Conservation (phyloP, 108 stramenopile genomes). For the Aurantiochytrium sp. region DNA sequence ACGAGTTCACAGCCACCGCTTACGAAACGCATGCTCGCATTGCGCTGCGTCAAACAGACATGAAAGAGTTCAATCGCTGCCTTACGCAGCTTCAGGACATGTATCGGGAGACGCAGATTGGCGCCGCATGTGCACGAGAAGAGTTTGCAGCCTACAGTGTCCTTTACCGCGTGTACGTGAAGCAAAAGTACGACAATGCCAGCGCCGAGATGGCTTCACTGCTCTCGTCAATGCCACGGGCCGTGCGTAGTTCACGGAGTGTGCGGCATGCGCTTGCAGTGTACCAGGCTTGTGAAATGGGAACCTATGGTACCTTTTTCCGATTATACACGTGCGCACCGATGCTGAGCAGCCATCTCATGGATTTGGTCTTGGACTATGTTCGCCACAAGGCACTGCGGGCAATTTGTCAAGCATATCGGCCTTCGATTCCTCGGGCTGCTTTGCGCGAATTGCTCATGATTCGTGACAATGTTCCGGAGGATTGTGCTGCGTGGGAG, state of each 20-base stretch:
- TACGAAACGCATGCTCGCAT: conserved; percentile 91
- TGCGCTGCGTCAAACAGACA: conserved; percentile 73
- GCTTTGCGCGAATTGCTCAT: background rate
- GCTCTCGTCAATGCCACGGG: background rate
- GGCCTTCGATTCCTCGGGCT: background rate
- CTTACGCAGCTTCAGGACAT: conserved; percentile 72
- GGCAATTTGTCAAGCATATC: background rate
- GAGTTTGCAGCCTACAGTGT: conserved; percentile 53
- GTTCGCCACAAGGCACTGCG: background rate
- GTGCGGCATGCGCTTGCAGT: background rate
- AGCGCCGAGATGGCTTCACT: background rate
- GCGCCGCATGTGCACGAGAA: background rate
- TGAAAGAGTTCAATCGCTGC: conserved; percentile 87
- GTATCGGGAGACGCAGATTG: background rate
- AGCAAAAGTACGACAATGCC: conserved; percentile 18
- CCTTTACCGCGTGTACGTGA: conserved; percentile 46
- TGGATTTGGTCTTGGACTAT: background rate
- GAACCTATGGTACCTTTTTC: background rate
- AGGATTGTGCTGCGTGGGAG: background rate
- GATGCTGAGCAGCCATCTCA: background rate
- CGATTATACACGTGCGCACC: background rate
- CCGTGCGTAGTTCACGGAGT: background rate
- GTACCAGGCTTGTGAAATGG: background rate
- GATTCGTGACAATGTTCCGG: background rate
- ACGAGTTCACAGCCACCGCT: conserved; percentile 74